Base-by-base conservation (phyloP, 495 filamentous ascomycete genomes). In the Penicillium macrosclerotiorum region DNA sequence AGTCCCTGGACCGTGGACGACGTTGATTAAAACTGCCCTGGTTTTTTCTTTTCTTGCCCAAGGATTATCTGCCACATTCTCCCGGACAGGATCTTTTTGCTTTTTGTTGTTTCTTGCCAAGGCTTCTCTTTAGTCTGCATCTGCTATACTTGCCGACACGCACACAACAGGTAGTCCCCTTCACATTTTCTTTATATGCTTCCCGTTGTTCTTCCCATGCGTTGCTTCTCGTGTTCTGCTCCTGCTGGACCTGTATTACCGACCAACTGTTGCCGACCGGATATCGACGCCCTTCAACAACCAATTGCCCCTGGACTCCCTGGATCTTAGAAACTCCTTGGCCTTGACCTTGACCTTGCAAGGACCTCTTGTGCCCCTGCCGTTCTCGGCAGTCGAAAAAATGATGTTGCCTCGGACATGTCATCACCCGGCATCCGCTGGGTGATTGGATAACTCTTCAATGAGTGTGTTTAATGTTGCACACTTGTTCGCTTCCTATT, bases 101-200 rank as follows among this genome's bases (percentile, higher is more conserved):
- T 13, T 41, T 41, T 41, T 64, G 42, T 45, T 67, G 48, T 59
- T n/a, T 57, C 26, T 59, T 54, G 52, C 55, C 61, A 60, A 67
- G 66, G 62, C 63, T 62, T 57, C 7, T 49, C 14, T 57, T 52
- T 55, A 49, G 65, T 66, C 63, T 69, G 60, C 52, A 51, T 24
- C 50, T 41, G 22, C 45, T 51, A 25, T 27, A 27, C 42, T 46
- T 46, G 51, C 49, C 62, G 54, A 69, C 60, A 65, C 41, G 58
- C 62, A 68, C 41, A 59, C 62, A 68, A 64, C 64, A 75, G 71
- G 71, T 75, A 75, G 71, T 60, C 57, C 63, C 69, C 67, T 53
- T 59, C 55, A 62, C 63, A 49, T 54, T 67, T 68, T 64, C 55
- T 30, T 41, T 17, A 12, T n/a, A 9, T 14, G 16, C 12, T n/a